A percentile compares a stretch with the other conserved stretches of the same genome.
Conservation (phyloP, 495 filamentous ascomycete species). For the Aspergillus avenaceus region DNA sequence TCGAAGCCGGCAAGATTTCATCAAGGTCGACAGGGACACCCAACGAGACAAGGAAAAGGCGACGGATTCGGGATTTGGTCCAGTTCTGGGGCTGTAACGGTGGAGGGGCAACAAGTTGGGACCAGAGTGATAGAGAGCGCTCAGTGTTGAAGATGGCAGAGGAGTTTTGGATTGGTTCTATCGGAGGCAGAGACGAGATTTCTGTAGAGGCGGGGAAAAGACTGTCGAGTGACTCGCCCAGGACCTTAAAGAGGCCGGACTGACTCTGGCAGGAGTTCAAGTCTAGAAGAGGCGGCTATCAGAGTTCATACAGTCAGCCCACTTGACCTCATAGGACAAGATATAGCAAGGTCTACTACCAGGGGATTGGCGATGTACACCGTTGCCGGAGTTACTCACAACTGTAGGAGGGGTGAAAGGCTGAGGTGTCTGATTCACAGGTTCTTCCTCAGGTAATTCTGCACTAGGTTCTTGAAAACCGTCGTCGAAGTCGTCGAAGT, state of each 20-base stretch:
- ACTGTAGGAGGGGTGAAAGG: conserved; percentile 40
- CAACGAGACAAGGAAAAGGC: conserved; percentile 91
- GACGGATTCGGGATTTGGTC: conserved; percentile 93
- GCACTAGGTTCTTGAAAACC: conserved; percentile 66
- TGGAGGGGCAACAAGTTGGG: conserved; percentile 90
- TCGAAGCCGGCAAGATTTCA: conserved; percentile 92
- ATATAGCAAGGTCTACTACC: neutral
- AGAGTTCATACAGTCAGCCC: conserved; percentile 1
- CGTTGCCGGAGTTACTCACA: conserved; percentile 36
- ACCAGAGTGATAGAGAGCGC: conserved; percentile 86
- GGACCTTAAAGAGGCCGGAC: conserved; percentile 40
- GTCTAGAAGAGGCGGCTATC: conserved; percentile 67
- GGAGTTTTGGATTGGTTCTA: conserved; percentile 40
- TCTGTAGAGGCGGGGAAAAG: conserved; percentile 51
- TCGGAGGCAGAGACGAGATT: conserved; percentile 33
- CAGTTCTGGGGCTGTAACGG: conserved; percentile 95
- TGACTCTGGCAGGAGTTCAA: conserved; percentile 58
- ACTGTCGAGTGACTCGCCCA: conserved; percentile 48
- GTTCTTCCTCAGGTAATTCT: conserved; percentile 36
- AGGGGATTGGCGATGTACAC: neutral
- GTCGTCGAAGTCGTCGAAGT: conserved; percentile 92
- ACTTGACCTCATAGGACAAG: neutral
- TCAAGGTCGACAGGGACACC: conserved; percentile 96
- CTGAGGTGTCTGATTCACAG: conserved; percentile 26
- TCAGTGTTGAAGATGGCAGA: conserved; percentile 52